Percentiles rank a stretch among this genome's conserved stretches.
These are phyloP conservation scores for Macroventuria anomochaeta DNA, from an alignment of 2,329 filamentous ascomycete genomes.

Conservation along the genomic window DNA sequence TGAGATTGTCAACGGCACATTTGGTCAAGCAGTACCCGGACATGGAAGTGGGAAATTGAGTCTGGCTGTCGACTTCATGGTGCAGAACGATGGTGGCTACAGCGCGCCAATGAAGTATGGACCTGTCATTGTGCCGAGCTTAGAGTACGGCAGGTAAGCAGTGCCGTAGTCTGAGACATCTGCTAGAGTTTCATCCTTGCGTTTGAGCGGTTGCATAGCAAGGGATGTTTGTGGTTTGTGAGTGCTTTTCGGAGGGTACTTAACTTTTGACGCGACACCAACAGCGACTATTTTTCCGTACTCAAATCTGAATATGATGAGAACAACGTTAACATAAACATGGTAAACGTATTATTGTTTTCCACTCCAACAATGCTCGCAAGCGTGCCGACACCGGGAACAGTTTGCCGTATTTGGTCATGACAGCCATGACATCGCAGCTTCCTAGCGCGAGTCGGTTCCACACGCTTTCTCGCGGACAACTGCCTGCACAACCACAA, in stretches of 20 bases:
- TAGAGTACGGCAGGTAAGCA: conserved; percentile 57
- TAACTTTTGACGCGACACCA: neutral
- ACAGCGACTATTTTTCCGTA: neutral
- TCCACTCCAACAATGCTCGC: neutral
- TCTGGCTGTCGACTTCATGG: conserved; percentile 93
- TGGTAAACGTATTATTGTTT: neutral
- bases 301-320: neutral
- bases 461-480: conserved; percentile 13
- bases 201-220: conserved; percentile 33
- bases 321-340: neutral
- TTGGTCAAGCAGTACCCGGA: conserved; percentile 49
- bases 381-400: conserved; percentile 18
- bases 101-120: conserved; percentile 91
- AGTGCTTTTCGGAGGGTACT: neutral
- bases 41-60: conserved; percentile 65
- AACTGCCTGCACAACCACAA: conserved; percentile 20
- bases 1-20: conserved; percentile 67
- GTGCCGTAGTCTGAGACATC: neutral
- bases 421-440: conserved; percentile 21
- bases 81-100: conserved; percentile 86
- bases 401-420: conserved; percentile 29
- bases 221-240: conserved; percentile 12
- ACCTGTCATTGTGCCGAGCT: conserved; percentile 86
- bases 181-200: conserved; percentile 10
- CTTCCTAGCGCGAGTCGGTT: conserved; percentile 10